phyloP scores from a whole-genome alignment of 805 yeast species.

The Diddensiella caesifluorescens region DNA sequence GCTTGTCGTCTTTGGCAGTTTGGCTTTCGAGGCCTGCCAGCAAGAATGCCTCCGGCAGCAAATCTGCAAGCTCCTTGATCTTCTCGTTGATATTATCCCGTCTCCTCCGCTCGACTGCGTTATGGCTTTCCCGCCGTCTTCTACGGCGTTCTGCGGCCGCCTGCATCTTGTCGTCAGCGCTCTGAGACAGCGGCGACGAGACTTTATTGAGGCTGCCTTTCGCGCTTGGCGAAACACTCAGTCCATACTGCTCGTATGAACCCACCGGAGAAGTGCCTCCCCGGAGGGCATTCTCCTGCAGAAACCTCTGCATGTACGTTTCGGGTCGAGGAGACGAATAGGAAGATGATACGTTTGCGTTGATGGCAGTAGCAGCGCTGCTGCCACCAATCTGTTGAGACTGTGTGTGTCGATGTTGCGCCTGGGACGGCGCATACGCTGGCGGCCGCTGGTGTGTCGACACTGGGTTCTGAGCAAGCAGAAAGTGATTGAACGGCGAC shows the following conservation, averaged over 20 bases:
- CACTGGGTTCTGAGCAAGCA: constrained; percentile 14
- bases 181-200: constrained; percentile 11
- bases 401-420: constrained; percentile 1
- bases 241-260: constrained; percentile 13
- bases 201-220: constrained; percentile 6
- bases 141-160: constrained; percentile 53
- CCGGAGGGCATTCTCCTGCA: constrained; percentile 22
- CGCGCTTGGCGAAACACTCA: constrained; percentile 7
- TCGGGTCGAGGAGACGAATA: constrained; percentile 16
- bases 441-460: neutral
- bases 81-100: constrained; percentile 86
- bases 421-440: neutral
- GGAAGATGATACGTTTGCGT: constrained; percentile 3
- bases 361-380: neutral
- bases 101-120: constrained; percentile 89
- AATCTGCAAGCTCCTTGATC: constrained; percentile 72
- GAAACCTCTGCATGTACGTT: constrained; percentile 25
- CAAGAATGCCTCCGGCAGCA: constrained; percentile 57
- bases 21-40: constrained; percentile 18
- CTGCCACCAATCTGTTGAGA: constrained; percentile 1
- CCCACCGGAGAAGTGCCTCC: constrained; percentile 14
- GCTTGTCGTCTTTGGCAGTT: constrained; percentile 45
- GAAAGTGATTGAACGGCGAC: constrained; percentile 29
- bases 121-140: constrained; percentile 82
- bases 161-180: constrained; percentile 19